Percentiles rank a stretch among this genome's conserved stretches.
Evolutionary conservation across 768 basidiomycete genomes (phyloP).

Genomic region (Plicaturopsis crispa): DNA sequence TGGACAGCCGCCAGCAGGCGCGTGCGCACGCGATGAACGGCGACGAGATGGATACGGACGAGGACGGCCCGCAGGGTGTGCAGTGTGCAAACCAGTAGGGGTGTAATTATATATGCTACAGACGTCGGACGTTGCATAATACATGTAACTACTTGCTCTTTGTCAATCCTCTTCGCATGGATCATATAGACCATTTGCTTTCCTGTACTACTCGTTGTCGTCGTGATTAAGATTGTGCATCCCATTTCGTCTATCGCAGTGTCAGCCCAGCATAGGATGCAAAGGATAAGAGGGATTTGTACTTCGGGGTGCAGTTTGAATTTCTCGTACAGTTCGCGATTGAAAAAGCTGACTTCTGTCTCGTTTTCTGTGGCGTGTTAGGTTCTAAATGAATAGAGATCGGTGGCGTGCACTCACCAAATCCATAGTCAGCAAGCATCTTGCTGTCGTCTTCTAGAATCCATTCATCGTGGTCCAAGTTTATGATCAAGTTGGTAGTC

Average conservation of each 20-base stretch:
- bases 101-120: slow-evolving; percentile 5
- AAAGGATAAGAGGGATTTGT: slow-evolving; percentile 4
- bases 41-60: slow-evolving; percentile 91
- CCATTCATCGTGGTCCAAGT: slow-evolving; percentile 94
- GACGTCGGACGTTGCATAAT: slow-evolving; percentile 13
- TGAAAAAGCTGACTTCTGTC: slow-evolving; percentile 92
- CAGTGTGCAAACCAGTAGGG: slow-evolving; percentile 89
- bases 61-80: slow-evolving; percentile 79
- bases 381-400: background rate
- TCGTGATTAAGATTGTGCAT: slow-evolving; percentile 11
- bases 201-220: too few species aligned
- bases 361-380: slow-evolving; percentile 68
- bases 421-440: slow-evolving; percentile 60
- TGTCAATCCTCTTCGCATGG: too few species aligned
- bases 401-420: slow-evolving; percentile 46
- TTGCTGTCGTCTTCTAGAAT: slow-evolving; percentile 65
- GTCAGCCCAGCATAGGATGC: too few species aligned
- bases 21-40: slow-evolving; percentile 44
- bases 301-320: slow-evolving; percentile 87
- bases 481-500: slow-evolving; percentile 98
- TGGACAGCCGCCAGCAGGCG: slow-evolving; percentile 39
- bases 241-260: too few species aligned
- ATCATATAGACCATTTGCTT: too few species aligned
- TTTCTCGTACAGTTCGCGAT: slow-evolving; percentile 60
- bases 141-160: slow-evolving; percentile 7